phyloP scores from a whole-genome alignment of 106 monocot genomes.

The Dioscorea dumetorum region DNA sequence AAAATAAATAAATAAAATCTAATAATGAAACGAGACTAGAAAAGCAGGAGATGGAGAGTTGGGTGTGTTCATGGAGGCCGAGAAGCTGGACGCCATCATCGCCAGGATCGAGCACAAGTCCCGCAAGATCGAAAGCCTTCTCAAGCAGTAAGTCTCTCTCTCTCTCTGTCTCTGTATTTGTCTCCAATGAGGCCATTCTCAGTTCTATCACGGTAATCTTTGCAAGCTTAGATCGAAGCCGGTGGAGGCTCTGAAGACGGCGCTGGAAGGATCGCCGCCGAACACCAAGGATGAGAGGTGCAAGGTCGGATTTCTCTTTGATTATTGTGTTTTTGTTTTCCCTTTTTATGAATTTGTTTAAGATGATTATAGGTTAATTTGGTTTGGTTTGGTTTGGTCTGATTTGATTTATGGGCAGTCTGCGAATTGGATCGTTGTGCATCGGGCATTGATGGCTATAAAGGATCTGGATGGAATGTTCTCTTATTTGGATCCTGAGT shows the following conservation, averaged over 20 bases:
- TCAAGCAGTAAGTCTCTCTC: conserved; percentile 57
- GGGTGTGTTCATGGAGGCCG: conserved; percentile 33
- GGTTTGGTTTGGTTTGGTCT: conserved; percentile 6
- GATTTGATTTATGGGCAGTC: conserved; percentile 30
- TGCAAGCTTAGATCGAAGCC: conserved; percentile 54
- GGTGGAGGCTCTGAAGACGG: conserved; percentile 84
- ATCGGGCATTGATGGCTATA: conserved; percentile 90
- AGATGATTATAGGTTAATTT: not conserved
- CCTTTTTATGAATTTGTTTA: not conserved
- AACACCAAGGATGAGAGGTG: conserved; percentile 82
- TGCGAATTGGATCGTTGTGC: conserved; percentile 93
- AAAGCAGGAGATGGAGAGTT: not conserved
- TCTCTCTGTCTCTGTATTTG: not conserved
- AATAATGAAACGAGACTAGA: too few species aligned
- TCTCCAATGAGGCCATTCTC: not conserved
- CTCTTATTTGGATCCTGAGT: conserved; percentile 75
- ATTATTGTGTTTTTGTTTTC: not conserved
- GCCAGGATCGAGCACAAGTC: conserved; percentile 89
- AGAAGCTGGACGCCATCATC: conserved; percentile 87
- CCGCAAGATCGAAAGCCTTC: conserved; percentile 75
- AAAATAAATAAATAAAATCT: too few species aligned
- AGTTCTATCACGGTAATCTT: not conserved
- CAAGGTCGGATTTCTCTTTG: conserved; percentile 45
- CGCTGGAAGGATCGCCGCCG: conserved; percentile 70
- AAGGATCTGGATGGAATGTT: conserved; percentile 87